Evolutionary conservation across 2,329 filamentous ascomycete genomes (phyloP).

Genomic region (Diaporthe sp.): DNA sequence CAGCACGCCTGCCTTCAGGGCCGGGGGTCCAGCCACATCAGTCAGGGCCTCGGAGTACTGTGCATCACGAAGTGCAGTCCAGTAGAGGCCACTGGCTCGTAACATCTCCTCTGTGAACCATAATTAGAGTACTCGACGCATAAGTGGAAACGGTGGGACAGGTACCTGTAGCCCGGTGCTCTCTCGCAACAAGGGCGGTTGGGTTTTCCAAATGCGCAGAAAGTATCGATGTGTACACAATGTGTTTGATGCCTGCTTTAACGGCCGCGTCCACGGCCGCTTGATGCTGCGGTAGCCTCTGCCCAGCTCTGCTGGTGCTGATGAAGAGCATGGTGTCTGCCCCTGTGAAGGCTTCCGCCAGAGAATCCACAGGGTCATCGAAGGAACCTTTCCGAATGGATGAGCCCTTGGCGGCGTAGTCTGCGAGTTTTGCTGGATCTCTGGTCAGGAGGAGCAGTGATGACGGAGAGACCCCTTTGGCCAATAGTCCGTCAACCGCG

Average conservation of each 20-base stretch:
- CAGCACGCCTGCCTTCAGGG: slow-evolving; percentile 4
- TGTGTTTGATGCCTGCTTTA: slow-evolving; percentile 6
- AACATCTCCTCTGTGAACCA: neutral
- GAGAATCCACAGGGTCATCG: neutral
- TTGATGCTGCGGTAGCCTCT: slow-evolving; percentile 21
- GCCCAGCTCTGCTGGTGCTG: slow-evolving; percentile 4
- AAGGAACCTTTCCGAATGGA: slow-evolving; percentile 8
- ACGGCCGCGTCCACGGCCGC: slow-evolving; percentile 3
- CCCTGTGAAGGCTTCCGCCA: slow-evolving; percentile 3
- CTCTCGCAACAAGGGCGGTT: slow-evolving; percentile 5
- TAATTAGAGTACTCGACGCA: neutral
- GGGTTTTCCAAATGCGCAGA: slow-evolving; percentile 16
- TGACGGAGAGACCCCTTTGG: neutral
- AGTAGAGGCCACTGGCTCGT: slow-evolving; percentile 7
- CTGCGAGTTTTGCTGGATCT: slow-evolving; percentile 5
- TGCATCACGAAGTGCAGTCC: slow-evolving; percentile 17
- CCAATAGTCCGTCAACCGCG: neutral
- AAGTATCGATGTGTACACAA: slow-evolving; percentile 20
- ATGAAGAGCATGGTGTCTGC: slow-evolving; percentile 21
- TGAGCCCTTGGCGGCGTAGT: neutral
- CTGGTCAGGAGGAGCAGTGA: slow-evolving; percentile 9
- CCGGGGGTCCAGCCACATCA: slow-evolving; percentile 6
- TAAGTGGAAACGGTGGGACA: too few species aligned
- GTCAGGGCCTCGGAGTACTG: slow-evolving; percentile 11
- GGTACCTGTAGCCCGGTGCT: slow-evolving; percentile 13